Evolutionary conservation across 495 filamentous ascomycete species (phyloP), one percentile per base, ranked within the genome.

Genomic region (Hyaloscypha bicolor): DNA sequence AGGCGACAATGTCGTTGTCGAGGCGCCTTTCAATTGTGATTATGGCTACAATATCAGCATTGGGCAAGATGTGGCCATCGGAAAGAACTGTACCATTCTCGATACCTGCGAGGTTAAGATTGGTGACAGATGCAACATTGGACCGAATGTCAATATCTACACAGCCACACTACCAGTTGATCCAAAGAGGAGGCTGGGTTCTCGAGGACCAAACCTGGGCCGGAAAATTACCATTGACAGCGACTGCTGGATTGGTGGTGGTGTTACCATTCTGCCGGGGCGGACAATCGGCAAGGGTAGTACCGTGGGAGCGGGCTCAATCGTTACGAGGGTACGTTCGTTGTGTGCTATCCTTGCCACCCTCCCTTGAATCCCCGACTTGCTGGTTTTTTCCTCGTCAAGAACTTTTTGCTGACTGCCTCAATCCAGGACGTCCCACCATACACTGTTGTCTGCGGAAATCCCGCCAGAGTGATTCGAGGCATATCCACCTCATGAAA

Each of bases 21-120:
- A 97, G 66, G 88, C 92, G 3, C 94, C 95, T 14, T 98, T 99
- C 75, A 89, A 82, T 42, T 98, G 95, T 76, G 93, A 97, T 72
- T 99, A 97, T 73, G 95, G 95, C 2, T 97, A 97, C 74, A 97
- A 99, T 72, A 91, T 98, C 70, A 84, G 85, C 45, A 89, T 99
- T 68, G 95, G 91, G 29, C 91, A 94, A 71, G 88, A 95, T 72
- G 92, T 95, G 8, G 85, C 89, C 68, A 93, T 99, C 66, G 91
- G 91, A 11, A 85, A 91, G 56, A 93, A 93, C 70, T 98, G 95
- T 74, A 86, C 89, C 12, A 91, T 99, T 72, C 85, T 94, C 60
- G 95, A 99, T 72, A 89, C 93, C 39, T 82, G 80, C 75, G 79
- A 87, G 72, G 80, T 88, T 30, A 87, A 80, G 21, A 93, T 99